phyloP scores from a whole-genome alignment of 2,329 filamentous ascomycete species.

The Endocalyx cinctus region DNA sequence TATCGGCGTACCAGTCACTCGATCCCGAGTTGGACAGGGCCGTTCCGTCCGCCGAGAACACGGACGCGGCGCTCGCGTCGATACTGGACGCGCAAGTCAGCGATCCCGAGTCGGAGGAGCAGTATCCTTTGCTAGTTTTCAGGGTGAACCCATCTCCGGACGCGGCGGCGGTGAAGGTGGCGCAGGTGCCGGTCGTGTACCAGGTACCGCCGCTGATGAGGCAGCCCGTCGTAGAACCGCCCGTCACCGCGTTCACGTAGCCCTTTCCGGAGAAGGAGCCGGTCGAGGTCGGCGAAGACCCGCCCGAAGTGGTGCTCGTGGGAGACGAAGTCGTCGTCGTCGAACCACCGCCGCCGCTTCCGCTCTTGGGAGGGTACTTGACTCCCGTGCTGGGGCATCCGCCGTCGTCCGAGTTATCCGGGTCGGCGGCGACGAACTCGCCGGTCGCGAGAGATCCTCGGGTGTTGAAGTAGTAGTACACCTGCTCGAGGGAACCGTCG shows the following conservation, averaged over 20 bases:
- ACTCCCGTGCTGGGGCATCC: constrained; percentile 60
- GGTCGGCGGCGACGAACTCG: constrained; percentile 52
- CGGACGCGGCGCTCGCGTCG: constrained; percentile 6
- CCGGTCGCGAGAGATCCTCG: constrained; percentile 55
- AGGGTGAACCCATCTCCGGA: constrained; percentile 50
- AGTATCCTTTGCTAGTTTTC: constrained; percentile 53
- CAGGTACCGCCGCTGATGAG: constrained; percentile 63
- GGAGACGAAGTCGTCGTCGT: constrained; percentile 30
- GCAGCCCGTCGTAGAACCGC: constrained; percentile 53
- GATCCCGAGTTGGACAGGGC: constrained; percentile 11
- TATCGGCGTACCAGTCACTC: constrained; percentile 14
- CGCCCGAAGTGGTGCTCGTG: constrained; percentile 29
- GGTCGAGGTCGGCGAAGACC: constrained; percentile 32
- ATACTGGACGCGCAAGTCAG: constrained; percentile 52
- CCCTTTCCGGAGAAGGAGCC: constrained; percentile 48
- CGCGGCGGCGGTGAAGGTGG: constrained; percentile 54
- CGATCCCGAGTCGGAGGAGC: constrained; percentile 42
- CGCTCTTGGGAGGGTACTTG: constrained; percentile 58
- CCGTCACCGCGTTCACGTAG: constrained; percentile 50
- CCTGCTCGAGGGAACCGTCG: constrained; percentile 41
- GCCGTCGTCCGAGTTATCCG: constrained; percentile 50
- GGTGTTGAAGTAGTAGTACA: constrained; percentile 62
- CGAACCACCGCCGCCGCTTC: constrained; percentile 13
- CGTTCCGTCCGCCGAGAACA: constrained; percentile 14
- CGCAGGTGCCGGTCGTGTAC: constrained; percentile 65